Evolutionary conservation across 257 asterid genomes (phyloP).

Genomic region (Solanum corneliomulleri): DNA sequence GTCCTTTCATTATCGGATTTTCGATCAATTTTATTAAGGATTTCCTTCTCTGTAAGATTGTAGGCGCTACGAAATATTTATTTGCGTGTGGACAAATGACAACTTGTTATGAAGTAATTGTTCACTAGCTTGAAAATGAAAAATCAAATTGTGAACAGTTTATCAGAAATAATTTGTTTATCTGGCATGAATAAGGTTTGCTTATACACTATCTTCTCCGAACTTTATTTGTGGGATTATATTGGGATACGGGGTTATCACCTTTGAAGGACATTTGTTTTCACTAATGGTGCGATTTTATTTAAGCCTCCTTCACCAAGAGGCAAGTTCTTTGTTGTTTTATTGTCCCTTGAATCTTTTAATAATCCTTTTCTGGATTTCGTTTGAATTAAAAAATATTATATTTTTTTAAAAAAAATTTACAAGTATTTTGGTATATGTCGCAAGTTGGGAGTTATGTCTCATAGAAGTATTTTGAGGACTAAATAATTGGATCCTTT

Average conservation of each 20-base stretch:
- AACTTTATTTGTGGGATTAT: background rate
- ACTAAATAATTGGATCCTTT: no score
- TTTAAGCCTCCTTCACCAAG: background rate
- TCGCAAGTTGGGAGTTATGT: background rate
- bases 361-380: background rate
- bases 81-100: background rate
- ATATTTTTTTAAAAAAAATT: no score
- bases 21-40: background rate
- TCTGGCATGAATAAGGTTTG: background rate
- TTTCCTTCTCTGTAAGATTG: background rate
- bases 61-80: background rate
- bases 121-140: background rate
- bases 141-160: no score
- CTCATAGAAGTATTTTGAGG: no score
- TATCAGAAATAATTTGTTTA: no score
- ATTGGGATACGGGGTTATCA: background rate
- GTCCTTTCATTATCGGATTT: no score
- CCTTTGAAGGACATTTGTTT: background rate
- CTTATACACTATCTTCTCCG: no score
- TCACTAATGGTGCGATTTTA: background rate
- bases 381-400: background rate
- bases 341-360: background rate
- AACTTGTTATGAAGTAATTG: background rate
- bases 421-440: background rate
- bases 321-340: background rate